Conservation (phyloP, 1,284 basidiomycete genomes). For the Termitomyces sp. region DNA sequence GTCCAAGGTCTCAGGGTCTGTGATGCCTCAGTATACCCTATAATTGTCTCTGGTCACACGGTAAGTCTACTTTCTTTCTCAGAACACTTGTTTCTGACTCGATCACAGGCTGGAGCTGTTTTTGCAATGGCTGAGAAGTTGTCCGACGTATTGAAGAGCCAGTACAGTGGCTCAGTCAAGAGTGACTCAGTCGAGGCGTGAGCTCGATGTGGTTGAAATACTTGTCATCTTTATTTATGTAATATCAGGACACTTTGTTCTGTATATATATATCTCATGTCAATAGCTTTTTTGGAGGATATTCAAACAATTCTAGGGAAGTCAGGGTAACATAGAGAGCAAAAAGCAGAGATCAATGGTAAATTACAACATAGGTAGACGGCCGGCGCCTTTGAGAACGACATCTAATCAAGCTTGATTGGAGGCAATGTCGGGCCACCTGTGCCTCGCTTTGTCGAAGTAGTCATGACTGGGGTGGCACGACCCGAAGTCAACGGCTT, state of each 20-base stretch:
- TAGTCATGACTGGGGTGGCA: constrained; percentile 22
- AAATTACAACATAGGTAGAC: constrained; percentile 9
- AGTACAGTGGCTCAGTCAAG: constrained; percentile 15
- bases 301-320: not conserved
- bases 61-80: constrained; percentile 4
- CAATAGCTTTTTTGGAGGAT: not conserved
- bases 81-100: not conserved
- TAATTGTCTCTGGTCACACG: constrained; percentile 51
- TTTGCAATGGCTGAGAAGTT: constrained; percentile 62
- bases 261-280: not conserved
- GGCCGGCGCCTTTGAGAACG: not conserved
- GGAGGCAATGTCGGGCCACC: constrained; percentile 30
- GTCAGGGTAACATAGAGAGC: not conserved
- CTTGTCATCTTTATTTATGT: not conserved
- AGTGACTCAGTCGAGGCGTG: not conserved
- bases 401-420: constrained; percentile 26
- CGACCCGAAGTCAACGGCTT: constrained; percentile 34
- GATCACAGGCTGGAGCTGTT: constrained; percentile 46
- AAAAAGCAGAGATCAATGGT: constrained; percentile 7
- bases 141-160: constrained; percentile 52
- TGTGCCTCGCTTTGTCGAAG: constrained; percentile 23
- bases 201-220: constrained; percentile 44
- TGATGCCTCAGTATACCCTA: constrained; percentile 59
- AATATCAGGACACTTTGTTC: not conserved
- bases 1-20: constrained; percentile 45